These are phyloP conservation scores for Musa troglodytarum DNA, from an alignment of 176 grass and related monocot species.

Conservation along the genomic window DNA sequence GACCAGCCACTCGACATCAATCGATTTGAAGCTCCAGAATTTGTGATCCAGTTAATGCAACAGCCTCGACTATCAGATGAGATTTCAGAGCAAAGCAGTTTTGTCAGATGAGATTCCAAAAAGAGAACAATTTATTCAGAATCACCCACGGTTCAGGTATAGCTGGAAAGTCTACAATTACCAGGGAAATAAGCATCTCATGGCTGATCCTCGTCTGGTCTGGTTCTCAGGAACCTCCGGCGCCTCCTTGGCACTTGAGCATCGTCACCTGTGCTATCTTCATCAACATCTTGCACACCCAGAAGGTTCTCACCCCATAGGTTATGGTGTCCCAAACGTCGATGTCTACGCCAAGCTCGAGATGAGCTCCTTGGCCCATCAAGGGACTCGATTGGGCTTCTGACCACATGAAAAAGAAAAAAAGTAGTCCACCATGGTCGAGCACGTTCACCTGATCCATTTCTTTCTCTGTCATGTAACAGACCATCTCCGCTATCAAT, in stretches of 20 bases:
- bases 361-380: conserved; percentile 38
- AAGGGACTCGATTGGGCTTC: conserved; percentile 32
- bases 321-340: conserved; percentile 31
- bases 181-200: conserved; percentile 5
- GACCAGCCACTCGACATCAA: too few species aligned
- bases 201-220: conserved; percentile 31
- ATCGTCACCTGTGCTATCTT: conserved; percentile 26
- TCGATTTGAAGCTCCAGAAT: too few species aligned
- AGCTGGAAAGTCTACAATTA: too few species aligned
- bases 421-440: conserved; percentile 56
- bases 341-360: conserved; percentile 43
- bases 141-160: too few species aligned
- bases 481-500: conserved; percentile 45
- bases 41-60: too few species aligned
- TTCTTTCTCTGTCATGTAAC: conserved; percentile 28
- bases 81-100: too few species aligned
- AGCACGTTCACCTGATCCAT: conserved; percentile 21
- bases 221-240: conserved; percentile 45
- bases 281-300: conserved; percentile 50
- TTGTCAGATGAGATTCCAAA: too few species aligned
- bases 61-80: too few species aligned
- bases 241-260: conserved; percentile 46
- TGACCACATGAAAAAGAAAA: conserved; percentile 63
- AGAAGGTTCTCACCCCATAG: conserved; percentile 75
- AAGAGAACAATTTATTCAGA: too few species aligned